phyloP scores from a whole-genome alignment of 179 eudicot species.

The Spergularia azorica region DNA sequence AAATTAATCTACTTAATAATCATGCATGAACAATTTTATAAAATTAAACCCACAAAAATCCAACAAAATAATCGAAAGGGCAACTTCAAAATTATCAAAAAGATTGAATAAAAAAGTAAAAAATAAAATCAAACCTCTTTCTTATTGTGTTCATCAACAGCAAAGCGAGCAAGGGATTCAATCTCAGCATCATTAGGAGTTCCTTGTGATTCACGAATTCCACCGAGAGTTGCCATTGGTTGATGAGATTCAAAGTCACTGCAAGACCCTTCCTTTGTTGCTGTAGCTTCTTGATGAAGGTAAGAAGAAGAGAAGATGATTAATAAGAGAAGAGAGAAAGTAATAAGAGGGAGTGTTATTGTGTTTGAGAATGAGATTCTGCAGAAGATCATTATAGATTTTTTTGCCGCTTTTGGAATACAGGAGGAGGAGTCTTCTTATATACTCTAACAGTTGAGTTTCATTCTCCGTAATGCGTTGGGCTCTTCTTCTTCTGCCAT shows the following conservation, averaged over 20 bases:
- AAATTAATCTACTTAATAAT: neutral
- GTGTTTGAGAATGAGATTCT: constrained; percentile 1
- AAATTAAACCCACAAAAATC: neutral
- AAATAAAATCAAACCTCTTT: constrained; percentile 46
- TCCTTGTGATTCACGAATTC: constrained; percentile 42
- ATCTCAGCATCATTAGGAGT: constrained; percentile 54
- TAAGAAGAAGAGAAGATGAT: neutral
- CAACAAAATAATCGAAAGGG: neutral
- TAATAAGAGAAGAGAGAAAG: neutral
- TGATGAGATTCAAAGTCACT: constrained; percentile 29
- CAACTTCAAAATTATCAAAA: neutral
- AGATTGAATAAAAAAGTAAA: neutral
- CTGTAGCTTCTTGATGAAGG: constrained; percentile 15
- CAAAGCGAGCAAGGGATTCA: constrained; percentile 68
- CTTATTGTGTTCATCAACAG: constrained; percentile 85
- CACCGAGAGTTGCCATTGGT: constrained; percentile 64
- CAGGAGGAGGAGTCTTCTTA: too few species aligned
- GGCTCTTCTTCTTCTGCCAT: neutral
- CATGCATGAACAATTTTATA: neutral
- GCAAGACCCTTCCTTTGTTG: constrained; percentile 25
- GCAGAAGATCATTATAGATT: too few species aligned
- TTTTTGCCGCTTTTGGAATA: too few species aligned
- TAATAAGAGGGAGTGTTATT: neutral
- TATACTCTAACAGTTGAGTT: too few species aligned
- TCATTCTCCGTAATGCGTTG: too few species aligned